A percentile compares a stretch with the other conserved stretches of the same genome.
These are phyloP conservation scores for Paramyrothecium sp. DNA, from an alignment of 2,329 filamentous ascomycete species.

Conservation along the genomic window DNA sequence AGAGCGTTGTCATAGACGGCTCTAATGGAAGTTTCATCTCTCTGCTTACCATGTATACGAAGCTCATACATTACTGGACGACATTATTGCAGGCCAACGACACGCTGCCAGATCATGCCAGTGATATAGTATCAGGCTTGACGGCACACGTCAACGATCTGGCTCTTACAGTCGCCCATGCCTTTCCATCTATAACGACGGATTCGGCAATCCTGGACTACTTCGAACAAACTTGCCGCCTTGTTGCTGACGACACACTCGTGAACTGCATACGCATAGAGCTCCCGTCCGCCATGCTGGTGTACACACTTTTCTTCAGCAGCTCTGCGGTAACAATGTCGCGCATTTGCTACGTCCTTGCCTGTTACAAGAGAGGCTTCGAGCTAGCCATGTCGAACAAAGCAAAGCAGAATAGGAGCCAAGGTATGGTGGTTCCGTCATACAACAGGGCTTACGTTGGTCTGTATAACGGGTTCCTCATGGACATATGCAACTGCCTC, in stretches of 20 bases:
- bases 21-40: constrained; percentile 51
- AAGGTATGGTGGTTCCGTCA: constrained; percentile 30
- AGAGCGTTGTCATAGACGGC: constrained; percentile 49
- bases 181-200: constrained; percentile 37
- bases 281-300: constrained; percentile 63
- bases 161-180: constrained; percentile 59
- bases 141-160: constrained; percentile 53
- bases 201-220: constrained; percentile 66
- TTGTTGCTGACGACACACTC: constrained; percentile 51
- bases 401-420: constrained; percentile 21
- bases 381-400: constrained; percentile 58
- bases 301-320: constrained; percentile 68
- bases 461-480: constrained; percentile 78
- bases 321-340: constrained; percentile 63
- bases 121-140: constrained; percentile 38
- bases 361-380: constrained; percentile 72
- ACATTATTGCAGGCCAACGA: constrained; percentile 40
- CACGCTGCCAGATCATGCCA: constrained; percentile 30
- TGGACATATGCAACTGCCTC: constrained; percentile 82
- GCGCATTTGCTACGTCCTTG: constrained; percentile 67
- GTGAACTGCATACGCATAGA: constrained; percentile 61
- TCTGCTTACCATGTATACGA: constrained; percentile 67
- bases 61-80: constrained; percentile 62
- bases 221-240: constrained; percentile 59
- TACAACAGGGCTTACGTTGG: constrained; percentile 63